Percentiles rank a stretch among this genome's conserved stretches.
Evolutionary conservation across 1,284 basidiomycete genomes (phyloP).

Genomic region (Cronartium quercuum): DNA sequence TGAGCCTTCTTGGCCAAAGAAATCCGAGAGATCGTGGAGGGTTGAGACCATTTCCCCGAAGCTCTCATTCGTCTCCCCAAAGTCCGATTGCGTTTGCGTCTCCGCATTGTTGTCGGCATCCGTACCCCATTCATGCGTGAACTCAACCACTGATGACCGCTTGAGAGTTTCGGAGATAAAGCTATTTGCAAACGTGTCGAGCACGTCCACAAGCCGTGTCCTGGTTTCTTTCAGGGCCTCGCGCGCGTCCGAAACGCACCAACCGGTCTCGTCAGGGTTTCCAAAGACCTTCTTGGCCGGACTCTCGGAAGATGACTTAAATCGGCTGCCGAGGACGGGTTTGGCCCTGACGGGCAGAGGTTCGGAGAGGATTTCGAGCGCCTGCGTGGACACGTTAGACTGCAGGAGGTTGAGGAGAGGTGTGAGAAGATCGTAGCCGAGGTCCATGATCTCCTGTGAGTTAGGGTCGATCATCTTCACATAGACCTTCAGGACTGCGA

Average conservation of each 20-base stretch:
- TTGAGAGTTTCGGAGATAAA: constrained; percentile 53
- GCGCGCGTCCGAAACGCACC: constrained; percentile 69
- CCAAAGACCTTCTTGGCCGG: constrained; percentile 62
- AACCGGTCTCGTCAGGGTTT: constrained; percentile 70
- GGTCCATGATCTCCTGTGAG: constrained; percentile 22
- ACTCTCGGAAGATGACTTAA: not conserved
- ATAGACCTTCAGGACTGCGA: constrained; percentile 25
- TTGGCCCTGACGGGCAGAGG: constrained; percentile 18
- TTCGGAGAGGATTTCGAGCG: constrained; percentile 30
- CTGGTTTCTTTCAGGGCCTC: constrained; percentile 62
- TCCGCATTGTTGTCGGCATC: constrained; percentile 23
- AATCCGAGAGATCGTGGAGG: constrained; percentile 74
- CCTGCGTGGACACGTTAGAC: constrained; percentile 16
- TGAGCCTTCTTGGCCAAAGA: constrained; percentile 56
- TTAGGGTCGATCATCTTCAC: constrained; percentile 12
- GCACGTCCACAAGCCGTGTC: constrained; percentile 71
- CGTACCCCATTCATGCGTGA: constrained; percentile 33
- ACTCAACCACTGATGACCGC: constrained; percentile 50
- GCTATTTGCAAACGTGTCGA: constrained; percentile 65
- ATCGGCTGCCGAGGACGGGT: not conserved
- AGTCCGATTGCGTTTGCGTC: constrained; percentile 48
- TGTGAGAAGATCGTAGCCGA: constrained; percentile 30
- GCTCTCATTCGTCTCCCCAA: constrained; percentile 56
- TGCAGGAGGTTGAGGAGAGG: constrained; percentile 30
- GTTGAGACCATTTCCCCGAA: constrained; percentile 79